Conservation (phyloP, 1,139 yeast genomes). For the Candida sojae region DNA sequence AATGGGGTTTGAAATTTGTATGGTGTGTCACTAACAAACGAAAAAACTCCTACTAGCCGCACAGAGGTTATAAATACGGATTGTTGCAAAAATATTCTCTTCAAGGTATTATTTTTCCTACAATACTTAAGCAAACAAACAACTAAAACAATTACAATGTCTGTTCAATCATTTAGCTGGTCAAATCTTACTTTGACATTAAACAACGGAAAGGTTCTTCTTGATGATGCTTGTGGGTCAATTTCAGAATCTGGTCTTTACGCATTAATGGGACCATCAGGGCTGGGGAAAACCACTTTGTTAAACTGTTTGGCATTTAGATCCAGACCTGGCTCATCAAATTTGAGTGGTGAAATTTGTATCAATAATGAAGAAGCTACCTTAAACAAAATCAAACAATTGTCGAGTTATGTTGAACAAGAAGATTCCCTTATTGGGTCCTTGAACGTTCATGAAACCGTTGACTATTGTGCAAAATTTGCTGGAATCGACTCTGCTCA, state of each 20-base stretch:
- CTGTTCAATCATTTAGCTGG: slow-evolving; percentile 7
- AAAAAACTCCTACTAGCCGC: not conserved
- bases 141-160: not conserved
- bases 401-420: slow-evolving; percentile 28
- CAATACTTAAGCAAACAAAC: not conserved
- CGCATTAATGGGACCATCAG: slow-evolving; percentile 28
- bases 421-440: slow-evolving; percentile 26
- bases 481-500: slow-evolving; percentile 11
- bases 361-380: slow-evolving; percentile 12
- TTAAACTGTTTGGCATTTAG: slow-evolving; percentile 21
- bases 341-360: slow-evolving; percentile 14
- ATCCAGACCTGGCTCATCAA: slow-evolving; percentile 11
- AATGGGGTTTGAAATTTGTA: not conserved
- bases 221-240: slow-evolving; percentile 23
- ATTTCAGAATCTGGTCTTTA: slow-evolving; percentile 27
- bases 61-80: not conserved
- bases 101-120: not conserved
- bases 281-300: slow-evolving; percentile 25
- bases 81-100: not conserved
- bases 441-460: slow-evolving; percentile 25
- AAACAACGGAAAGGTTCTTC: slow-evolving; percentile 48
- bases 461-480: slow-evolving; percentile 23
- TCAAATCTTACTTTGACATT: slow-evolving; percentile 9
- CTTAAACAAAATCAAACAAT: slow-evolving; percentile 12
- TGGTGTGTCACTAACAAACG: not conserved